Percentiles rank a stretch among this genome's conserved stretches.
These are phyloP conservation scores for Trametes polyzona DNA, from an alignment of 1,284 basidiomycete genomes.

Conservation along the genomic window DNA sequence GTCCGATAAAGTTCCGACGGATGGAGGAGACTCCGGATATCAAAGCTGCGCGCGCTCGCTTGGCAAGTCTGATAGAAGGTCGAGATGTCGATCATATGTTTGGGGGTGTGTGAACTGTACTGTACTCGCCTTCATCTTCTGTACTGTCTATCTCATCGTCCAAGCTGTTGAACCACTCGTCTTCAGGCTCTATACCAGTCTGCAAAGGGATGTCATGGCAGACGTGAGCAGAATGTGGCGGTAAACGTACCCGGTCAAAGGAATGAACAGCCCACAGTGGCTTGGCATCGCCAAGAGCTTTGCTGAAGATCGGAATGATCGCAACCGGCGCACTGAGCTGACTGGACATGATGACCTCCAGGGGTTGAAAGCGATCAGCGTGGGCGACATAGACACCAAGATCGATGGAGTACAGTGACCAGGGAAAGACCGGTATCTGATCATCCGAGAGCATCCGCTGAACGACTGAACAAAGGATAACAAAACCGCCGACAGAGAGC, in stretches of 20 bases:
- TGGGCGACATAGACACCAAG: background rate
- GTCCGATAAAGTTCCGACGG: background rate
- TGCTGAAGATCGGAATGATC: background rate
- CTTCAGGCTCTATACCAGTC: conserved; percentile 10
- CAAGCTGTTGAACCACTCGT: conserved; percentile 4
- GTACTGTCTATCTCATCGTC: background rate
- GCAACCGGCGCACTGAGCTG: conserved; percentile 2
- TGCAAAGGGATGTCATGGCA: background rate
- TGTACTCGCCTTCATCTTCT: background rate
- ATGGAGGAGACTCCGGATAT: background rate
- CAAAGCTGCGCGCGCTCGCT: background rate
- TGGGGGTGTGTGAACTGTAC: background rate
- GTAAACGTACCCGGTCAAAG: conserved; percentile 7
- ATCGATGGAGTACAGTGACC: conserved; percentile 5
- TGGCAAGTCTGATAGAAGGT: background rate
- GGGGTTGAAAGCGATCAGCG: background rate
- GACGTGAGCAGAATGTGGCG: background rate
- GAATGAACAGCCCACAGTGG: conserved; percentile 6
- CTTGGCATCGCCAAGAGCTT: background rate
- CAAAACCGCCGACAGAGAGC: background rate
- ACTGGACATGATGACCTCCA: background rate
- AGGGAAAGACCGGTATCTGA: background rate
- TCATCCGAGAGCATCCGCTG: conserved; percentile 1
- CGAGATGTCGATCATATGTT: background rate
- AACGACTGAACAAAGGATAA: conserved; percentile 1